Evolutionary conservation across 306 rosid species (phyloP), one percentile per base, ranked within the genome.

Genomic region (Clitoria ternatea): DNA sequence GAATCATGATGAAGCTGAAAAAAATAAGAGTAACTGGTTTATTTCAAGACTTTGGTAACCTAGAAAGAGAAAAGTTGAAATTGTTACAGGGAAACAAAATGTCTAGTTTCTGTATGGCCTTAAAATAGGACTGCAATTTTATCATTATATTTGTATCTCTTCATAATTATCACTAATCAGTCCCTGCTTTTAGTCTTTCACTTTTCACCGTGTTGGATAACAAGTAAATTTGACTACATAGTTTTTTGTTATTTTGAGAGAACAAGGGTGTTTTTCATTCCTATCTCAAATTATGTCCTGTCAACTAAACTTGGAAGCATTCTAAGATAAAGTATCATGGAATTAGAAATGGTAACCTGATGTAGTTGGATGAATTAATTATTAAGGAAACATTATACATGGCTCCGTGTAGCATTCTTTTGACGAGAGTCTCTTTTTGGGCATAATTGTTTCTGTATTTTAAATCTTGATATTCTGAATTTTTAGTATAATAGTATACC

Each of bases 231-330:
- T 70, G 53, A 19, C 47, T 35, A 3, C 11, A 5, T 6, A 9
- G 2, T 54, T 17, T 26, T 2, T 1, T 54, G 22, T 44, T 65
- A 42, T 45, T 72, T 45, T 37, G n/a, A 37, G 60, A 40, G 61
- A 33, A 30, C 36, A 47, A 5, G 22, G 48, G 20, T 59, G 33
- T 37, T 44, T 27, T 24, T 22, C 14, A 60, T 73, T 42, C 75
- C 35, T 29, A 29, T 77, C 39, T 63, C 70, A 15, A 37, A 57
- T 66, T 48, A 29, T 15, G 10, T 6, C 14, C 48, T 72, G 20
- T 20, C 63, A 45, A 37, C 33, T 53, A 33, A 36, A 62, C 60
- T 23, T 47, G 39, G 40, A 65, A 65, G 60, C 74, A 45, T 65
- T 66, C 30, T 3, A 50, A 70, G 36, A 32, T 62, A 62, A 50